Percentiles rank a stretch among this genome's conserved stretches.
These are phyloP conservation scores for Penicillium coprophilum DNA, from an alignment of 495 filamentous ascomycete species.

Conservation along the genomic window DNA sequence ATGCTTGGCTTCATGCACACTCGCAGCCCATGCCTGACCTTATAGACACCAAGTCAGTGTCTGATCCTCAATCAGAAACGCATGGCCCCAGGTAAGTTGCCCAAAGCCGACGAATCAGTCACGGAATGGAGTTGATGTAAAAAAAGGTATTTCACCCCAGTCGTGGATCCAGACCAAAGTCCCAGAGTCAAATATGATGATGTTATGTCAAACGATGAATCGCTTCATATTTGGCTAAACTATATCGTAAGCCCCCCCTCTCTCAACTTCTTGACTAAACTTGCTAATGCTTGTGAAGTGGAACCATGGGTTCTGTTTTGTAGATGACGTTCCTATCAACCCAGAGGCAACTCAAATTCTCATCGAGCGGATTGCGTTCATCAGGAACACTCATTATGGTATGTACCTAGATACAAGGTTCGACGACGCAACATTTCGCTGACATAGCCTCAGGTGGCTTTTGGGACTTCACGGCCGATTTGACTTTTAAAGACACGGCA, in stretches of 20 bases:
- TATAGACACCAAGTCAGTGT: not conserved
- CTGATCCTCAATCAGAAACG: not conserved
- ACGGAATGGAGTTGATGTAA: not conserved
- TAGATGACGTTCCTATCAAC: constrained; percentile 62
- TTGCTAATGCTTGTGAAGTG: constrained; percentile 39
- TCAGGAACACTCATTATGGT: constrained; percentile 88
- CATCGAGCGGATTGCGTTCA: constrained; percentile 76
- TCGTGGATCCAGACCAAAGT: constrained; percentile 18
- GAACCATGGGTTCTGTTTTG: constrained; percentile 66
- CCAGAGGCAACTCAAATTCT: constrained; percentile 68
- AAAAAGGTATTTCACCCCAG: constrained; percentile 31
- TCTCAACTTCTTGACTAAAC: not conserved
- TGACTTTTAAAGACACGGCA: constrained; percentile 87
- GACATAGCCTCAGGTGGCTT: constrained; percentile 62
- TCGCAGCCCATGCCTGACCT: not conserved
- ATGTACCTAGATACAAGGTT: constrained; percentile 7
- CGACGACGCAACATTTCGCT: constrained; percentile 3
- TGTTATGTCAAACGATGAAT: constrained; percentile 58
- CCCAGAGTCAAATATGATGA: constrained; percentile 58
- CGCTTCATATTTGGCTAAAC: constrained; percentile 54
- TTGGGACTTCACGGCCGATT: constrained; percentile 90
- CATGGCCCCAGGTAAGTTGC: not conserved
- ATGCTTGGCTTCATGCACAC: constrained; percentile 42
- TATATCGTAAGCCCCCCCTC: constrained; percentile 52
- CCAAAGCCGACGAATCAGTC: not conserved